Evolutionary conservation across 345 rosid species (phyloP), one percentile per base, ranked within the genome.

Genomic region (Toxicodendron radicans): DNA sequence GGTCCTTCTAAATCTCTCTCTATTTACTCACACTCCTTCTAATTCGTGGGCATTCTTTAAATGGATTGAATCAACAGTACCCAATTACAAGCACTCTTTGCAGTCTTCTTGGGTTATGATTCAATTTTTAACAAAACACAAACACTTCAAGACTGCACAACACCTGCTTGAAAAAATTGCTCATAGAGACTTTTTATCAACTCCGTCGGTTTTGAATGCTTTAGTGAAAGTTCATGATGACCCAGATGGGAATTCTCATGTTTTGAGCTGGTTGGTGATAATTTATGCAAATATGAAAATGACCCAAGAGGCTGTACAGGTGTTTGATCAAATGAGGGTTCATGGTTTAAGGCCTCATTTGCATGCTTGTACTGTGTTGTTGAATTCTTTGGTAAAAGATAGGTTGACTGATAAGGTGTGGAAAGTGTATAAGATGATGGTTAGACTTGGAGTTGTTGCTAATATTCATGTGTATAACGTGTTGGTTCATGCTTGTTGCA

Each of bases 331-430:
- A 8, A 87, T 95, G 81, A 81, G 83, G 68, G 64, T 59, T 16
- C 79, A 68, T 53, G 88, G 87, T 38, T 81, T 92, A 41, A 79
- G 72, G 52, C 97, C 97, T 20, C 97, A 95, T 83, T 78, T 88
- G 83, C 97, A 85, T 76, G 97, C 97, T 74, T 95, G 97, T 83
- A 89, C 94, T n/a, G 99, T 91, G 80, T 59, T 95, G 33, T 79
- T 95, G 68, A 92, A 85, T 76, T 80, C 79, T 27, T 75, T 92
- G 79, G 95, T 76, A 27, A 95, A 92, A 75, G 85, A 88, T 56
- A 87, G 91, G 70, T 75, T 89, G 77, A 88, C 86, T 30, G 89
- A 95, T 85, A 77, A 71, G 32, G 91, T 88, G 30, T 95, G 97
- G 97, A 95, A 90, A 76, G 24, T 83, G 49, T 90, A 89, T 77